phyloP scores from a whole-genome alignment of 2,329 filamentous ascomycete genomes.

The Colletotrichum lindemuthianum region DNA sequence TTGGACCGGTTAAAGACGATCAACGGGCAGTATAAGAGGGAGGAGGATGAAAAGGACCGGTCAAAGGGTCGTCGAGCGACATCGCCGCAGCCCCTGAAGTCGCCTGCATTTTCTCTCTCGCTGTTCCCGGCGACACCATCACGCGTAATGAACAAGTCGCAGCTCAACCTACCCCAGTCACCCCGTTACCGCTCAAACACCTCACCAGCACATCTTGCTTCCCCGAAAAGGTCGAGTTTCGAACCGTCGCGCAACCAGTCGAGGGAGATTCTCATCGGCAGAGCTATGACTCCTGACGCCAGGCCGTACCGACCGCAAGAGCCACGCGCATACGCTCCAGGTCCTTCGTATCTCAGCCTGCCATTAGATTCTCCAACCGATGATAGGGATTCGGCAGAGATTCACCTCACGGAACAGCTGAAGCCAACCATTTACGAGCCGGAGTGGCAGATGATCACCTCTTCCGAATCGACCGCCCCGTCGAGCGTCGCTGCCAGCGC shows the following conservation, averaged over 20 bases:
- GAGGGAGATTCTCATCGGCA: conserved; percentile 7
- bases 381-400: conserved; percentile 39
- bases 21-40: conserved; percentile 54
- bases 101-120: conserved; percentile 44
- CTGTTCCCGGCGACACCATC: conserved; percentile 54
- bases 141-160: conserved; percentile 35
- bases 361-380: conserved; percentile 55
- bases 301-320: conserved; percentile 1
- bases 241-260: conserved; percentile 34
- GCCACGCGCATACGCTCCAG: conserved; percentile 41
- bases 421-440: conserved; percentile 53
- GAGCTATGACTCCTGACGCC: conserved; percentile 9
- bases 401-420: conserved; percentile 43
- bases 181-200: conserved; percentile 64
- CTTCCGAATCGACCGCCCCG: conserved; percentile 42
- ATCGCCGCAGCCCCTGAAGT: conserved; percentile 56
- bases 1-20: conserved; percentile 66
- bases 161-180: conserved; percentile 42
- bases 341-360: conserved; percentile 47
- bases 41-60: conserved; percentile 46
- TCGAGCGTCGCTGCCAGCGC: conserved; percentile 41
- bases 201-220: conserved; percentile 59
- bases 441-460: conserved; percentile 59
- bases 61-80: conserved; percentile 55
- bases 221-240: conserved; percentile 52